A percentile compares a stretch with the other conserved stretches of the same genome.
Evolutionary conservation across 2,329 filamentous ascomycete genomes (phyloP).

Genomic region (Magnaporthiopsis incrustans): DNA sequence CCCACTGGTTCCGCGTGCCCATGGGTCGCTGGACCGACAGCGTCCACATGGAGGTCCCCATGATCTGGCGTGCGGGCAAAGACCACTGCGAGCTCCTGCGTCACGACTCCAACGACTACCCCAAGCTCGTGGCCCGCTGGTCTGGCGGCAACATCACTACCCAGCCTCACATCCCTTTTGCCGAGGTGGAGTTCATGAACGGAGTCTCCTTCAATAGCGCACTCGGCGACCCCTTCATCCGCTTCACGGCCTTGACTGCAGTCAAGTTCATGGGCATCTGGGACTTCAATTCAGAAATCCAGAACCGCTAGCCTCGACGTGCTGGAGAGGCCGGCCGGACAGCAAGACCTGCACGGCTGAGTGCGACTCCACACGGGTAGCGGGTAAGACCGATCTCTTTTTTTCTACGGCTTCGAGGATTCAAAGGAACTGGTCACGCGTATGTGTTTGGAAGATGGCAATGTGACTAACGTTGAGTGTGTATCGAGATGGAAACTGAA

Average conservation of each 20-base stretch:
- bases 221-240: slow-evolving; percentile 2
- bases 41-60: background rate
- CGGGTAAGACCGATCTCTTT: background rate
- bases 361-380: no score
- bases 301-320: background rate
- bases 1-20: slow-evolving; percentile 4
- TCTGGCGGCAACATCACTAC: background rate
- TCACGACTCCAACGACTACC: background rate
- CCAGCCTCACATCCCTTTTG: background rate
- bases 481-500: background rate
- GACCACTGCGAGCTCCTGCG: slow-evolving; percentile 5
- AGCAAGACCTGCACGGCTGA: background rate
- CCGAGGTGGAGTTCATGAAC: background rate
- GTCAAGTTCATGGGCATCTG: slow-evolving; percentile 6
- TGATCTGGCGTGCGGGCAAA: slow-evolving; percentile 3
- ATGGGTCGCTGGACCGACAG: slow-evolving; percentile 1
- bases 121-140: slow-evolving; percentile 4
- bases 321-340: background rate
- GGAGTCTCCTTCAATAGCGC: background rate
- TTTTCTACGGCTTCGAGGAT: background rate
- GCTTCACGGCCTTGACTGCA: slow-evolving; percentile 1
- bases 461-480: background rate
- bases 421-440: background rate
- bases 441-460: background rate
- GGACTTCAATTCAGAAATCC: slow-evolving; percentile 2